Evolutionary conservation across 306 rosid species (phyloP).

Genomic region (Malus sieversii): DNA sequence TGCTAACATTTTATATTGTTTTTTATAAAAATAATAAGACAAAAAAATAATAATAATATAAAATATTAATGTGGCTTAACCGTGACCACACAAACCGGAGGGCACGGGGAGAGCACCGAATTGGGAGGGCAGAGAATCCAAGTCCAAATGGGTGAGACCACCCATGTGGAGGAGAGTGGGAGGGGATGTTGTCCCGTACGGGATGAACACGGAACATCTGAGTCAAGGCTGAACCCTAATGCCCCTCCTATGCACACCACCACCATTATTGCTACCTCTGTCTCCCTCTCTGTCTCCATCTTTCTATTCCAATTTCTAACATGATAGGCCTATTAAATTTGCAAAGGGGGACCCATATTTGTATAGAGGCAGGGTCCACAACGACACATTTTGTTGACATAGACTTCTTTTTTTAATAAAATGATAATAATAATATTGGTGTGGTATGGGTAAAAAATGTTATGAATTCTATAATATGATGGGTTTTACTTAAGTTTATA

Average conservation of each 20-base stretch:
- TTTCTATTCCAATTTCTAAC: not conserved
- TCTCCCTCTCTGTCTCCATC: not conserved
- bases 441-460: not conserved
- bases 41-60: no score
- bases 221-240: slow-evolving; percentile 5
- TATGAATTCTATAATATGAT: no score
- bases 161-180: slow-evolving; percentile 25
- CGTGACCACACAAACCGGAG: no score
- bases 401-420: not conserved
- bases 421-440: not conserved
- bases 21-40: no score
- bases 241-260: slow-evolving; percentile 7
- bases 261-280: slow-evolving; percentile 22
- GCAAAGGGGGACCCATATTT: slow-evolving; percentile 14
- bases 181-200: slow-evolving; percentile 37
- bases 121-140: no score
- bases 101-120: no score
- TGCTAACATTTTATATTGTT: no score
- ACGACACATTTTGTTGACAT: slow-evolving; percentile 1
- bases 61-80: no score
- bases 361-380: not conserved
- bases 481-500: no score
- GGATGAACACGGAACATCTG: slow-evolving; percentile 54
- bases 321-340: slow-evolving; percentile 13
- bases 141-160: not conserved